Base-by-base conservation (phyloP, 106 monocot species). In the Amphibolis antarctica region DNA sequence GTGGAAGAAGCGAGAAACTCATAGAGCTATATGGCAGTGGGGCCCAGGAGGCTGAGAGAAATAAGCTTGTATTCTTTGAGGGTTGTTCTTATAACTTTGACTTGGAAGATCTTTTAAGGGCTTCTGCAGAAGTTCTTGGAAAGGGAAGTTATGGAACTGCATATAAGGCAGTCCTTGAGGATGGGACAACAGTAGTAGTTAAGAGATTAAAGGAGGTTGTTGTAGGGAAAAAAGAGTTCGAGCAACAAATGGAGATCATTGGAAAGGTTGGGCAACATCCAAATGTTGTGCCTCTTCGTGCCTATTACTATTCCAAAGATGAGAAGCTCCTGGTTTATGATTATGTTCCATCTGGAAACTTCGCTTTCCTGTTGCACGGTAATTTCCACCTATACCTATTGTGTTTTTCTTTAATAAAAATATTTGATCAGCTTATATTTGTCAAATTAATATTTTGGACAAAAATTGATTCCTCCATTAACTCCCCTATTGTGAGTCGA, bases 291-390 rank as follows among this genome's bases (percentile, higher is more conserved):
- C 86, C 86, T 24, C 84, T 98, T 44, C 81, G 96, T 49, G 84
- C 90, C 65, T 98, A 98, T 75, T 98, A 90, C 74, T 91, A 86
- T 62, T 98, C 96, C 43, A 98, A 98, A 71, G 90, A 90, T 64
- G 96, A 98, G 74, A 98, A 90, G 57, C 90, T 98, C 74, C 82
- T 98, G 23, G 90, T 98, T 60, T 86, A 75, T 66, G 96, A 98
- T 26, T 87, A 82, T 65, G 28, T 90, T 9, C 63, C 78, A 63
- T 43, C 53, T 42, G 86, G 96, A 44, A 98, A 71, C 77, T 80
- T 98, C 29, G 64, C 79, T 7, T 42, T 74, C 19, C 67, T 77
- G 7, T 73, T 98, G 62, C 96, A 98, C 70, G 96, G 96, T 98
- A 89, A 28, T 49, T n/a, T 10, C 13, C 1, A 23, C 24, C n/a